Base-by-base conservation (phyloP, 1,284 basidiomycete species). In the Ganoderma lingzhi region DNA sequence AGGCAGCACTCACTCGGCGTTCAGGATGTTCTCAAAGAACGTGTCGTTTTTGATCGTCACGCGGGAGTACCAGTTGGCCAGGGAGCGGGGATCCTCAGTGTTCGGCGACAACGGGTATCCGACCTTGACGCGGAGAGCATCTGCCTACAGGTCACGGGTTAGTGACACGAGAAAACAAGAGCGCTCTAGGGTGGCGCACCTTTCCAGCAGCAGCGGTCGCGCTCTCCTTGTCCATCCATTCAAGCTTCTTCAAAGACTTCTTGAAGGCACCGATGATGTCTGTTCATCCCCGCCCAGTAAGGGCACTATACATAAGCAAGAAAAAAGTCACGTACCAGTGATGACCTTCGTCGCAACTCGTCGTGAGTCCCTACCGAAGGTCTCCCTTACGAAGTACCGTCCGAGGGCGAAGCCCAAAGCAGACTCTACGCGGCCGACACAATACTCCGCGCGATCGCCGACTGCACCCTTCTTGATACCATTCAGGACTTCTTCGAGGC, bases 161-260 rank as follows among this genome's bases (percentile, higher is more conserved):
- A 35, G 17, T 28, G 10, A 63, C 35, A 35, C 30, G 19, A 35
- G 30, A n/a, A n/a, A 8, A 6, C 14, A 45, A 58, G 6, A 15
- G 6, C 10, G 8, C 8, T 3, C 4, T 10, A 60, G 4, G 14
- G 9, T 5, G 14, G 15, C 35, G 69, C 56, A 90, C 92, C 87
- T 99, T 99, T 78, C 93, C 89, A 53, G 92, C 89, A 2, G 97
- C 97, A 65, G 91, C 93, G 48, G 85, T 83, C 23, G 94, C 91
- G 9, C 96, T 96, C 76, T 91, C 82, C 60, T 91, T 81, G 80
- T 99, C 97, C 92, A 99, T 96, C 97, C 97, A 99, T 59, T 91
- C 86, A 64, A 99, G 87, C 66, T 89, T 82, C 15, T 87, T 83
- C 14, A 99, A 84, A 17, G 95, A 95, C 32, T 83, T 82, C 79